Conservation (phyloP, 2,329 filamentous ascomycete genomes). For the Amauroascus verrucosus region DNA sequence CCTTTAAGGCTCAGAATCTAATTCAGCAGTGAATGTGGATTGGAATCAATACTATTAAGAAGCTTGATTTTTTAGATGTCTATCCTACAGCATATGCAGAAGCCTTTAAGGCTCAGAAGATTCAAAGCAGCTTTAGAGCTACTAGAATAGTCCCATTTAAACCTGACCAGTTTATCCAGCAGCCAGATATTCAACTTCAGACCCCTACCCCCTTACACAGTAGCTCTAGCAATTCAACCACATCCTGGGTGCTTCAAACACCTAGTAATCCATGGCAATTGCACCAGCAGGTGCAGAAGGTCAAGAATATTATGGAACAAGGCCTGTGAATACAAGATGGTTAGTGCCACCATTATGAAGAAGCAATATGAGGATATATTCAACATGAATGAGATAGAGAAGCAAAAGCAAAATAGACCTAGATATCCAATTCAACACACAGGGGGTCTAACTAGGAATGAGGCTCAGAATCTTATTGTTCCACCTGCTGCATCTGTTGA, state of each 20-base stretch:
- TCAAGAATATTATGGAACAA: neutral
- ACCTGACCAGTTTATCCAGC: neutral
- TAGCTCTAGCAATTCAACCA: neutral
- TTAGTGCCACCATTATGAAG: neutral
- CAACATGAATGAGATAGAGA: neutral
- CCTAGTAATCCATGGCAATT: neutral
- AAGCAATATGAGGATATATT: conserved; percentile 2
- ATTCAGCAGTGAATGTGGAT: too few species aligned
- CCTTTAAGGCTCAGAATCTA: too few species aligned
- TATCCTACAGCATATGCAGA: too few species aligned
- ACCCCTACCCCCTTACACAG: neutral
- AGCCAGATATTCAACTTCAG: neutral
- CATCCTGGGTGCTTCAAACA: neutral
- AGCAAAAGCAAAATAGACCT: neutral
- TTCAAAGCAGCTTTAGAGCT: neutral
- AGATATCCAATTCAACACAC: neutral
- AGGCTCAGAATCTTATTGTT: neutral
- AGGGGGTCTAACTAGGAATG: conserved; percentile 1
- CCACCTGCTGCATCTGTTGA: neutral
- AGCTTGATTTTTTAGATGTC: too few species aligned
- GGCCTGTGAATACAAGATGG: neutral
- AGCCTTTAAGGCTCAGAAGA: too few species aligned
- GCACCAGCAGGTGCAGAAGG: neutral
- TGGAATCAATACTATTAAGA: too few species aligned
- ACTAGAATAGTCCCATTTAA: neutral